Evolutionary conservation across 2,329 filamentous ascomycete genomes (phyloP), one percentile per base, ranked within the genome.

Genomic region (Trichoderma koningiopsis): DNA sequence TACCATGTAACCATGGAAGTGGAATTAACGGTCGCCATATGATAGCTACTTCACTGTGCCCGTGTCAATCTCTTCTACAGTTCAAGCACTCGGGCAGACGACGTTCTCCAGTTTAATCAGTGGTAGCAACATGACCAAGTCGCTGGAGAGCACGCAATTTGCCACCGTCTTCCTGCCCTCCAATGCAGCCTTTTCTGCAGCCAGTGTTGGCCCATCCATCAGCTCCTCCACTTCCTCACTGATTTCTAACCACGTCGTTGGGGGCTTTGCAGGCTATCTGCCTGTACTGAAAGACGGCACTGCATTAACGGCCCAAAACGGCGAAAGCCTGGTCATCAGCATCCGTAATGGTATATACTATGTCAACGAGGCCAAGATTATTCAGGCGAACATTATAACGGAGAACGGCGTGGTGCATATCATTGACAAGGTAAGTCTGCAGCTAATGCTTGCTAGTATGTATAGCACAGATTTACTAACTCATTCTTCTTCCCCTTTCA

Each of bases 291-390:
- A n/a, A 31, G 59, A 62, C 6, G 59, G 59, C 13, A 14, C 37
- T n/a, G 29, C 37, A n/a, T 31, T 62, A 22, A 62, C 19, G 11
- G 27, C 59, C 4, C 59, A 62, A 24, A 62, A n/a, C 8, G 59
- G 59, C 7, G 5, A 52, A n/a, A 31, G 16, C 13, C 22, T 62
- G 5, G n/a, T 37, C 29, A 33, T 62, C 16, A 49, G 43, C 7
- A 62, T 62, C 37, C 59, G 59, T n/a, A 22, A 19, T 5, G 59
- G 59, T 3, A 29, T 62, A 4, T 62, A 62, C 37, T 62, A 62
- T 49, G n/a, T 62, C 35, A 62, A 62, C 7, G 59, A n/a, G 8
- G 59, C 59, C 29, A 62, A 31, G 29, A 62, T 62, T 40, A 52
- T 40, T 14, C 59, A 62, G 16, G 59, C 59, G n/a, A 62, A 62